A percentile compares a stretch with the other conserved stretches of the same genome.
These are phyloP conservation scores for Umbelopsis ramanniana DNA, from an alignment of 192 early-diverging fungal genomes.

Conservation along the genomic window DNA sequence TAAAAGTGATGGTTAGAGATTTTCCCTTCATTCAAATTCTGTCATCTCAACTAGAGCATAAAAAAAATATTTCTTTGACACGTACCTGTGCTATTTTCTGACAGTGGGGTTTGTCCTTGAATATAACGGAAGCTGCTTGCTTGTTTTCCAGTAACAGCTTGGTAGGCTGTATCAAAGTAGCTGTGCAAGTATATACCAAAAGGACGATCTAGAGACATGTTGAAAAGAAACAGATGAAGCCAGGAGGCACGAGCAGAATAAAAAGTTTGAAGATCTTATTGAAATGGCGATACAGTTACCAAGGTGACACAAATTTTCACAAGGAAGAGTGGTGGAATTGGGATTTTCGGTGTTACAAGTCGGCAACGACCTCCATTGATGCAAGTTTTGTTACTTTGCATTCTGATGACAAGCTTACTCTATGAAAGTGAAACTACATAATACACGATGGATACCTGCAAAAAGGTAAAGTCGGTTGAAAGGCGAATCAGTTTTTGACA, in stretches of 20 bases:
- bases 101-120: constrained; percentile 13
- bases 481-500: no score
- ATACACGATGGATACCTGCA: no score
- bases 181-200: constrained; percentile 13
- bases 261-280: constrained; percentile 1
- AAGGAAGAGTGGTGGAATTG: neutral
- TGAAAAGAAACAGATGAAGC: constrained; percentile 10
- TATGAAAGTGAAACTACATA: no score
- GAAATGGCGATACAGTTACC: neutral
- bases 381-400: no score
- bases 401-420: no score
- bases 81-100: constrained; percentile 17
- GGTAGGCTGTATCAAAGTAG: constrained; percentile 16
- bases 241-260: neutral
- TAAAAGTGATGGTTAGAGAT: constrained; percentile 11
- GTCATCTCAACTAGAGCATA: neutral
- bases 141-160: constrained; percentile 8
- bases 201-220: constrained; percentile 19
- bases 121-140: constrained; percentile 4
- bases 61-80: neutral
- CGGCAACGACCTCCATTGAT: constrained; percentile 15
- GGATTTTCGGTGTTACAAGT: neutral
- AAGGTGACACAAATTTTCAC: constrained; percentile 16
- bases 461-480: no score
- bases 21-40: neutral